A percentile compares a stretch with the other conserved stretches of the same genome.
Evolutionary conservation across 1,284 basidiomycete species (phyloP).

Genomic region (Phylloboletellus chloephorus): DNA sequence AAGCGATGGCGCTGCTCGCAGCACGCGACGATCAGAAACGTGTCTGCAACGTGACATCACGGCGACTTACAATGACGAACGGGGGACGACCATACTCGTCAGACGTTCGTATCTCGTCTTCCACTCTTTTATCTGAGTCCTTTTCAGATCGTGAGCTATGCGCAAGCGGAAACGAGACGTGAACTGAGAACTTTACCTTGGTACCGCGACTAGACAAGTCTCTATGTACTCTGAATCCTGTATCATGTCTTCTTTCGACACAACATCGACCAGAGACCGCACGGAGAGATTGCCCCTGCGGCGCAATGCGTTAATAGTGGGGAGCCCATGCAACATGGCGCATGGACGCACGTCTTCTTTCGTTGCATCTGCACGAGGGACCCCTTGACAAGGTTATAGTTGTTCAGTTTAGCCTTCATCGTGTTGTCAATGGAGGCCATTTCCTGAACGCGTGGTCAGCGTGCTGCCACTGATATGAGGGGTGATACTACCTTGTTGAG

Average conservation of each 20-base stretch:
- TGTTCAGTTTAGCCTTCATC: conserved; percentile 85
- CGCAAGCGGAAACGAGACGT: conserved; percentile 4
- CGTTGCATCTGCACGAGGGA: conserved; percentile 90
- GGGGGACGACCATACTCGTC: conserved; percentile 90
- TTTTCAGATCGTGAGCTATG: conserved; percentile 32
- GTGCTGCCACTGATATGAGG: conserved; percentile 17
- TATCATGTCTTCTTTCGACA: conserved; percentile 79
- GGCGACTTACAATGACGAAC: conserved; percentile 73
- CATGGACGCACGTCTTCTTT: conserved; percentile 75
- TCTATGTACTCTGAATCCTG: conserved; percentile 91
- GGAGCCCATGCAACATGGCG: conserved; percentile 7
- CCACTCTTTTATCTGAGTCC: conserved; percentile 87
- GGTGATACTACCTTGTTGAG: conserved; percentile 64
- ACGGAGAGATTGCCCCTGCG: conserved; percentile 90
- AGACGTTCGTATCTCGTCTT: conserved; percentile 85
- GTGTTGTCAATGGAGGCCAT: conserved; percentile 85
- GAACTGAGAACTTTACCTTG: conserved; percentile 58
- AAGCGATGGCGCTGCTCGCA: conserved; percentile 51
- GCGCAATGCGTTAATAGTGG: conserved; percentile 12
- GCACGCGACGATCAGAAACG: conserved; percentile 22
- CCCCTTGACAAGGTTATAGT: conserved; percentile 94
- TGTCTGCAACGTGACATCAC: conserved; percentile 12
- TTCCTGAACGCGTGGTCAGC: conserved; percentile 50
- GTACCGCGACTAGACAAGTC: conserved; percentile 90
- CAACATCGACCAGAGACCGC: conserved; percentile 80